phyloP scores from a whole-genome alignment of 108 stramenopile genomes.

The Skeletonema grethae region DNA sequence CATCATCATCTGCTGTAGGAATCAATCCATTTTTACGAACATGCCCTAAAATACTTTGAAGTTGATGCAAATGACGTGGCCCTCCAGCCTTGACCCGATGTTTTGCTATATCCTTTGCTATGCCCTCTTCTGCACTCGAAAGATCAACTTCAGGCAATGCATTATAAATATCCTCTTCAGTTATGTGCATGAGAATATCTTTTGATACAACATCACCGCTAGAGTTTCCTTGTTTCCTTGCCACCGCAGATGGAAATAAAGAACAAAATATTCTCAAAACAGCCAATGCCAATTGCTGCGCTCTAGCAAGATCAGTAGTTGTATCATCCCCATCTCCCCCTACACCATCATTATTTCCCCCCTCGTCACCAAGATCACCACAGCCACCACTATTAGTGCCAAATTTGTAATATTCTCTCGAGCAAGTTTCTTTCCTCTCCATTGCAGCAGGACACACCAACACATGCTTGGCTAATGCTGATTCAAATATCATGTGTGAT shows the following conservation, averaged over 20 bases:
- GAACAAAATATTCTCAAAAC: constrained; percentile 61
- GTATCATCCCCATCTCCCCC: background rate
- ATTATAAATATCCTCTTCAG: constrained; percentile 59
- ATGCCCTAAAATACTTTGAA: constrained; percentile 79
- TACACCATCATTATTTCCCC: background rate
- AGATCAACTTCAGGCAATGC: constrained; percentile 61
- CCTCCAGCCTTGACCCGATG: constrained; percentile 76
- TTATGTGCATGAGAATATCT: constrained; percentile 23
- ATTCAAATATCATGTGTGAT: constrained; percentile 76
- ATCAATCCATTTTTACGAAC: constrained; percentile 49
- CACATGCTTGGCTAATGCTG: constrained; percentile 61
- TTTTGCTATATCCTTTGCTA: constrained; percentile 36
- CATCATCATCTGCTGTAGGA: constrained; percentile 11
- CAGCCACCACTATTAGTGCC: constrained; percentile 74
- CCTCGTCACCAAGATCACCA: constrained; percentile 41
- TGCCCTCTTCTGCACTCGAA: constrained; percentile 52
- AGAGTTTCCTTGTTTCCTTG: background rate
- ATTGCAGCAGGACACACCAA: constrained; percentile 68
- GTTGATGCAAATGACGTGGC: constrained; percentile 67
- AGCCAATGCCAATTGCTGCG: constrained; percentile 55
- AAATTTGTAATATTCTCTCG: constrained; percentile 49
- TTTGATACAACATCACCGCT: constrained; percentile 4
- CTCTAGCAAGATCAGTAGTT: constrained; percentile 33
- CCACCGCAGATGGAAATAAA: constrained; percentile 37
- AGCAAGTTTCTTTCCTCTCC: constrained; percentile 41